Evolutionary conservation across 2,329 filamentous ascomycete species (phyloP), one percentile per base, ranked within the genome.

Genomic region (Metarhizium anisopliae): DNA sequence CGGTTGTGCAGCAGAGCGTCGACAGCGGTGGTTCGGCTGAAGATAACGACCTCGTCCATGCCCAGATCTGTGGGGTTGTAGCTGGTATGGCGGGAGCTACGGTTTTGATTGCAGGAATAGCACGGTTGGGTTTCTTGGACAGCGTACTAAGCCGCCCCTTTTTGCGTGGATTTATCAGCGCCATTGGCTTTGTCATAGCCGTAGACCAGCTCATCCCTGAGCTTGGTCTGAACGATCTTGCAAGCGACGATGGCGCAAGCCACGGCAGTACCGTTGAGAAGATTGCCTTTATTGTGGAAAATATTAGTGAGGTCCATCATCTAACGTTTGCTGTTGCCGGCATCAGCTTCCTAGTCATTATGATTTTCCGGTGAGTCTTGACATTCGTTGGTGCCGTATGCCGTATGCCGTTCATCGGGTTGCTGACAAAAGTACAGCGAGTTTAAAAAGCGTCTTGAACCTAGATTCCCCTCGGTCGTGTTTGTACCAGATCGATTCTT

Each of bases 161-260:
- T 64, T 73, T 97, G 55, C 81, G 94, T 58, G 94, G 94, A 1
- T 99, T 99, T 73, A 96, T 99, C 72, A 96, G 90, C 56, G 94
- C 94, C 52, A 95, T 99, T 67, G 94, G 94, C 51, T 89, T 96
- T 55, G 92, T 97, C 61, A 97, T 99, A 67, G 84, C 95, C 43
- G 90, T 97, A 40, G 94, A 97, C 69, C 94, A 99, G 72, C 75
- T 96, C 49, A 89, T 96, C 54, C 92, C 93, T 0, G 91, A 97
- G 70, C 80, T 95, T 64, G 94, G 94, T 0, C 78, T 99, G 25
- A 79, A 78, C 42, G 74, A 78, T 1, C 71, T 84, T 18, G 89
- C 91, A 0, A 83, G 82, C 53, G 72, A 86, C 16, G 67, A 70
- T 2, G 79, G 81, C n/a, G 82, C 91, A 2, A 82, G 82, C 47